Conservation (phyloP, 2,329 filamentous ascomycete genomes). For the Paecilomyces sp. region DNA sequence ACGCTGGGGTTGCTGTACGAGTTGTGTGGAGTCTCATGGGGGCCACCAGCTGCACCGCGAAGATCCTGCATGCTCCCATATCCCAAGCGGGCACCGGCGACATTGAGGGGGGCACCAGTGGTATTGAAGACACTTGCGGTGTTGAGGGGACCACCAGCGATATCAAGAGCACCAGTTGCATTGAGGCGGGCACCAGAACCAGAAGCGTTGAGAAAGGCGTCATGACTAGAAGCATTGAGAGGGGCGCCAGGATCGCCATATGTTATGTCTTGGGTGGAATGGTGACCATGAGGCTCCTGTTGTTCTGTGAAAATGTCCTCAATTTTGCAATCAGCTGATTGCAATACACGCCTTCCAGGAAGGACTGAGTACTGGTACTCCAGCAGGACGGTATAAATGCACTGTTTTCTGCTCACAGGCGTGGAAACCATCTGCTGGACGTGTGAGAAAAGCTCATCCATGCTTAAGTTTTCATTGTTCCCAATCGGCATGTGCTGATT, state of each 20-base stretch:
- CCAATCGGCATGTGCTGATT: neutral
- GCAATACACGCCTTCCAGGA: constrained; percentile 3
- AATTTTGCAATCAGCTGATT: neutral
- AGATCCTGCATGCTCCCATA: neutral
- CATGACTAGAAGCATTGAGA: neutral
- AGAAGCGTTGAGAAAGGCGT: too few species aligned
- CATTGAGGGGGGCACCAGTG: neutral
- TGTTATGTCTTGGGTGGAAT: neutral
- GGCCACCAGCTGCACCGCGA: neutral
- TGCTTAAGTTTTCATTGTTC: constrained; percentile 12
- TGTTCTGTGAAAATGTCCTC: neutral
- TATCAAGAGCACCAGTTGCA: too few species aligned
- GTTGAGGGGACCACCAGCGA: neutral
- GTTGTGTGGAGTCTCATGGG: neutral
- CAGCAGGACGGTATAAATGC: constrained; percentile 18
- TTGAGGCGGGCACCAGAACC: too few species aligned
- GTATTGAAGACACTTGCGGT: too few species aligned
- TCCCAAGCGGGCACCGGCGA: neutral
- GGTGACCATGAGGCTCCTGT: neutral
- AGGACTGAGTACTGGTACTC: constrained; percentile 26
- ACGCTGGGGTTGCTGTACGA: neutral
- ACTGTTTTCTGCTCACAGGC: constrained; percentile 9
- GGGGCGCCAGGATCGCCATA: neutral
- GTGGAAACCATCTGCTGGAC: constrained; percentile 21
- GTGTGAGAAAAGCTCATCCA: constrained; percentile 15